phyloP scores from a whole-genome alignment of 179 eudicot genomes.

The Camellia oleifera region DNA sequence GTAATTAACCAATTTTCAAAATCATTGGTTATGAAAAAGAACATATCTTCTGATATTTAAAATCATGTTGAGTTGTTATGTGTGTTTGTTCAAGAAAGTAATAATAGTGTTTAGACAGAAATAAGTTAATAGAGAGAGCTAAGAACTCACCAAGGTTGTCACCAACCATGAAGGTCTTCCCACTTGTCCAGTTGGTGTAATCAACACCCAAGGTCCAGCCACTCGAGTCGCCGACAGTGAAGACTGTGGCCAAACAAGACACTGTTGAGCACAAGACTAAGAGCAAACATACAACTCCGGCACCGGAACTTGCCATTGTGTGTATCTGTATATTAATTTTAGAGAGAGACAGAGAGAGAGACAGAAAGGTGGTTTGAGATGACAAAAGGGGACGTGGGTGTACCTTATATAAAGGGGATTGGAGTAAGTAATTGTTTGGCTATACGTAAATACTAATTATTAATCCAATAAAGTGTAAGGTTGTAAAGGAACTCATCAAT shows the following conservation, averaged over 20 bases:
- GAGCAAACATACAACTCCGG: constrained; percentile 17
- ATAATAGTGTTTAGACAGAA: too few relatives aligned
- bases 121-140: too few relatives aligned
- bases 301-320: constrained; percentile 18
- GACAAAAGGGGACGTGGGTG: background rate
- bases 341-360: constrained; percentile 3
- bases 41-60: too few relatives aligned
- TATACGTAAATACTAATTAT: too few relatives aligned
- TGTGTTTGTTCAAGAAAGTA: background rate
- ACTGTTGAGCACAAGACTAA: background rate
- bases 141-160: constrained; percentile 58
- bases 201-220: constrained; percentile 70
- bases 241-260: constrained; percentile 36
- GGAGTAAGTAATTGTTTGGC: background rate
- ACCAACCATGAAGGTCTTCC: constrained; percentile 58
- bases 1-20: too few relatives aligned
- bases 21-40: too few relatives aligned
- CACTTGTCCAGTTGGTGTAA: constrained; percentile 61
- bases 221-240: constrained; percentile 63
- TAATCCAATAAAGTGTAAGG: background rate
- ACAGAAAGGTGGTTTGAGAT: background rate
- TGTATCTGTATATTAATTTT: background rate
- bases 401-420: constrained; percentile 15
- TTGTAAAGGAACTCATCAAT: constrained; percentile 5
- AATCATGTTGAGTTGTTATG: too few relatives aligned